A percentile compares a stretch with the other conserved stretches of the same genome.
Evolutionary conservation across 345 rosid species (phyloP).

Genomic region (Aurinia saxatilis): DNA sequence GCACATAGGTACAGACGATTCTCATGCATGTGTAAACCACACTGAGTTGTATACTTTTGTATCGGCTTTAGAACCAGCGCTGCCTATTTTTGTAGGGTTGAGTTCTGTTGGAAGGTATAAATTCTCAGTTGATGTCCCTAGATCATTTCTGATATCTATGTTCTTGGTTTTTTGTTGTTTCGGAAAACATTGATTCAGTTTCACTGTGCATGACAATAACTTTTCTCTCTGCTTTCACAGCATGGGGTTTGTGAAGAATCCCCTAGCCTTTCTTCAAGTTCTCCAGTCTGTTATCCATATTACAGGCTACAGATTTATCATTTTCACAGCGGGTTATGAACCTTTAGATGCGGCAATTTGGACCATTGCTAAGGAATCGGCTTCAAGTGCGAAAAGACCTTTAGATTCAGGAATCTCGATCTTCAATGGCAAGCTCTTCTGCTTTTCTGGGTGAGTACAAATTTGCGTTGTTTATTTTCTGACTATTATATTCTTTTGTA

Average conservation of each 20-base stretch:
- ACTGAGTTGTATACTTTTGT: slow-evolving; percentile 46
- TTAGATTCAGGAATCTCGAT: slow-evolving; percentile 35
- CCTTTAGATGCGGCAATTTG: slow-evolving; percentile 47
- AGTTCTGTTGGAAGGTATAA: slow-evolving; percentile 83
- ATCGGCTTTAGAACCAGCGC: slow-evolving; percentile 30
- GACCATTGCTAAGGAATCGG: slow-evolving; percentile 24
- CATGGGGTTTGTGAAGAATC: slow-evolving; percentile 57
- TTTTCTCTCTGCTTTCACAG: slow-evolving; percentile 32
- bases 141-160: slow-evolving; percentile 16
- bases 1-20: slow-evolving; percentile 19
- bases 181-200: not conserved
- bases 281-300: slow-evolving; percentile 41
- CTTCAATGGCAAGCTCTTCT: slow-evolving; percentile 43
- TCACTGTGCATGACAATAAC: not conserved
- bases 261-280: slow-evolving; percentile 45
- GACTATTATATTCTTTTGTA: too few relatives aligned
- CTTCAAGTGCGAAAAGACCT: slow-evolving; percentile 9
- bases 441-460: slow-evolving; percentile 52
- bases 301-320: slow-evolving; percentile 43
- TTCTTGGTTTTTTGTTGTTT: not conserved
- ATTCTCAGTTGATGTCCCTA: slow-evolving; percentile 13
- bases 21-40: slow-evolving; percentile 53
- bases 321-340: slow-evolving; percentile 47
- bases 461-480: too few relatives aligned
- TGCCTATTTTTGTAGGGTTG: slow-evolving; percentile 59